These are phyloP conservation scores for Penicillium daleae DNA, from an alignment of 495 filamentous ascomycete genomes.

Conservation along the genomic window DNA sequence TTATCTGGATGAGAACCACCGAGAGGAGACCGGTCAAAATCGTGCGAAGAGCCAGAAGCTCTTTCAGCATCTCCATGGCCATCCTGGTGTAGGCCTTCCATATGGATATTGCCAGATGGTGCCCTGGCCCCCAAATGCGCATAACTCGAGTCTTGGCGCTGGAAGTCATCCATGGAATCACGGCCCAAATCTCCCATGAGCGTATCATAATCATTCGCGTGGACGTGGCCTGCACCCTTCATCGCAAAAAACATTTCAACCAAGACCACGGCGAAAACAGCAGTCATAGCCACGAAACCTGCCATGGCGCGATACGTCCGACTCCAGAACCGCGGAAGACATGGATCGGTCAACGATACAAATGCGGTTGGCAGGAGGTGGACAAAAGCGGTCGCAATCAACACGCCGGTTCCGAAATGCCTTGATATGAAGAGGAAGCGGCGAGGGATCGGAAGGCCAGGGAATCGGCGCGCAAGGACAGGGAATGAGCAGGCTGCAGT, in stretches of 20 bases:
- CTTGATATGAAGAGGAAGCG: constrained; percentile 73
- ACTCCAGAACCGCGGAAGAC: constrained; percentile 76
- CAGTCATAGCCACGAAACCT: constrained; percentile 76
- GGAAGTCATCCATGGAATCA: constrained; percentile 27
- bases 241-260: constrained; percentile 77
- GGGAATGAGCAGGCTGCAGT: constrained; percentile 56
- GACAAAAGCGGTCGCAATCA: constrained; percentile 89
- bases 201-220: constrained; percentile 51
- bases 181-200: constrained; percentile 40
- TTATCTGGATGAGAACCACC: constrained; percentile 12
- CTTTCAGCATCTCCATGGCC: constrained; percentile 8
- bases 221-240: constrained; percentile 55
- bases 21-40: constrained; percentile 9
- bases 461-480: constrained; percentile 56
- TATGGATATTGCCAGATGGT: constrained; percentile 27
- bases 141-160: constrained; percentile 25
- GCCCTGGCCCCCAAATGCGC: constrained; percentile 27
- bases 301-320: constrained; percentile 74
- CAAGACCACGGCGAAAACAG: constrained; percentile 72
- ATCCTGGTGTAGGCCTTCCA: constrained; percentile 28
- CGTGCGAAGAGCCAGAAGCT: constrained; percentile 21
- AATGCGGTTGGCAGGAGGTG: constrained; percentile 85
- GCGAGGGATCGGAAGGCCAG: constrained; percentile 50
- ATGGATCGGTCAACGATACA: constrained; percentile 76
- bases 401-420: constrained; percentile 84